Evolutionary conservation across 257 asterid genomes (phyloP).

Genomic region (Avicennia marina): DNA sequence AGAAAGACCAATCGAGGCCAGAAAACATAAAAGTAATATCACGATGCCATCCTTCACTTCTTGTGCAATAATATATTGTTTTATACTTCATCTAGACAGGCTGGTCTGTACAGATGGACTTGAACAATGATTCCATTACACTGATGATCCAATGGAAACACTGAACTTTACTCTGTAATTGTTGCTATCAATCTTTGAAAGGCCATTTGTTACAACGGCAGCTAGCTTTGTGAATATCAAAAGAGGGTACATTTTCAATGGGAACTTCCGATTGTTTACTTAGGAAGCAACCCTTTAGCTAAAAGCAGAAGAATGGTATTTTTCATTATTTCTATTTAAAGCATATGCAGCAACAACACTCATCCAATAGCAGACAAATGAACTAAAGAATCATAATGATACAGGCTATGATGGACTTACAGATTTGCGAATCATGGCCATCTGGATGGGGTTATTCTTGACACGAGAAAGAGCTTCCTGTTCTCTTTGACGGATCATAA

Average conservation of each 20-base stretch:
- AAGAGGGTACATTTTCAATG: background rate
- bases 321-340: too few relatives aligned
- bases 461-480: slow-evolving; percentile 95
- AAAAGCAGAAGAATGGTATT: background rate
- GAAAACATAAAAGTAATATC: background rate
- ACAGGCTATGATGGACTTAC: slow-evolving; percentile 38
- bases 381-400: background rate
- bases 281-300: too few relatives aligned
- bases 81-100: background rate
- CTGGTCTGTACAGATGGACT: background rate
- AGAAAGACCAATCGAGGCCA: background rate
- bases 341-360: too few relatives aligned
- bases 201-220: too few relatives aligned
- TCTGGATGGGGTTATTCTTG: slow-evolving; percentile 86
- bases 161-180: background rate
- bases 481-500: slow-evolving; percentile 86
- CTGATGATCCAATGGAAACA: background rate
- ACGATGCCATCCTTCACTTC: background rate
- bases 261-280: too few relatives aligned
- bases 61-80: background rate
- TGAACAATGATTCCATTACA: background rate
- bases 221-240: background rate
- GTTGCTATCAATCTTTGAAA: background rate
- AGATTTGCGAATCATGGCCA: slow-evolving; percentile 96
- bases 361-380: slow-evolving; percentile 1